Evolutionary conservation across 2,329 filamentous ascomycete species (phyloP), one percentile per base, ranked within the genome.

Genomic region (Penicillium hesseltinei): DNA sequence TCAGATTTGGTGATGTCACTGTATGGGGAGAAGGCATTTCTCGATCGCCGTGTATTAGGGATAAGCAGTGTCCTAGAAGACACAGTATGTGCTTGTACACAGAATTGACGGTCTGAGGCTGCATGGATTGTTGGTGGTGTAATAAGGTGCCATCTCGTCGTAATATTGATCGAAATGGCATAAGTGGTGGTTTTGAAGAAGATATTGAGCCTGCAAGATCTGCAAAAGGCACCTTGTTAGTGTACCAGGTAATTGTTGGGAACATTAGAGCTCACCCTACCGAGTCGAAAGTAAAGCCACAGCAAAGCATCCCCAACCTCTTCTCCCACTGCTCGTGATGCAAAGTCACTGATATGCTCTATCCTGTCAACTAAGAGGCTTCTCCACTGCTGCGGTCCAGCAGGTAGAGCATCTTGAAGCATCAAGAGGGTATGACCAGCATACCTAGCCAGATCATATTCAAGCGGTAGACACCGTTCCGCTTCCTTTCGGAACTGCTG

Each of bases 201-300:
- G 54, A 51, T 6, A 68, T 61, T 8, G 62, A 67, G 2, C 62
- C 56, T 15, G 66, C 65, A 2, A 68, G 59, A 44, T 68, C 65
- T 67, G 11, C 46, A n/a, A 5, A 1, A 4, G 1, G 11, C 1
- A 19, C 31, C 9, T 3, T 2, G 27, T 53, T 7, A 53, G 29
- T 27, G 2, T 27, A 5, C 27, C 21, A 5, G 9, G 5, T 33
- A 5, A 5, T 11, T 27, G 1, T 6, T 19, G 0, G 2, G 5
- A 10, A 21, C 1, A 11, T 17, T 3, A 39, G 4, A 19, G 7
- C 2, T 38, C 21, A 3, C 1, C 38, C 3, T 56, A 67, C 65
- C 66, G 11, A 68, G 48, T 49, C 64, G 46, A 40, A 66, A 62
- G 27, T 61, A 54, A 33, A 68, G 45, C 60, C 63, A 66, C 7